Evolutionary conservation across 768 basidiomycete genomes (phyloP).

Genomic region (Rhodosporidiobolus sp.): DNA sequence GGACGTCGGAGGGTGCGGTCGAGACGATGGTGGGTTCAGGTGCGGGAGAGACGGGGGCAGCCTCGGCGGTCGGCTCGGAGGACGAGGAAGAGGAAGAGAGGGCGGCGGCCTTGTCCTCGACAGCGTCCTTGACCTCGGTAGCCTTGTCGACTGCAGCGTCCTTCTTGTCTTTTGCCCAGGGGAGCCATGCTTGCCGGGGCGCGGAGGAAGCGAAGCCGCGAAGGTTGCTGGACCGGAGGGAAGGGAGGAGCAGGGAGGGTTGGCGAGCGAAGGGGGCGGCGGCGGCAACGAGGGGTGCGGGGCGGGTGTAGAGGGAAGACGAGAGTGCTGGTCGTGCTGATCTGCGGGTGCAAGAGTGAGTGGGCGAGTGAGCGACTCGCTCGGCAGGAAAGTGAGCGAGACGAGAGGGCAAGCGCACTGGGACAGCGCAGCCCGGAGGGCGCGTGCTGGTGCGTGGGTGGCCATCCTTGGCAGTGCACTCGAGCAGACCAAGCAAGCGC

Average conservation of each 20-base stretch:
- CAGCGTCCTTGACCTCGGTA: neutral
- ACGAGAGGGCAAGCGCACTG: neutral
- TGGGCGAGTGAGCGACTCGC: neutral
- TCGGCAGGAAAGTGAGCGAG: neutral
- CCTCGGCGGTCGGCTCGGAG: neutral
- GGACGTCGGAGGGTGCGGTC: neutral
- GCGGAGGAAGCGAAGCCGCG: neutral
- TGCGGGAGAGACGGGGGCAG: neutral
- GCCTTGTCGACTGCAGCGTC: neutral
- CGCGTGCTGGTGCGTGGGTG: neutral
- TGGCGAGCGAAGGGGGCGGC: conserved; percentile 12
- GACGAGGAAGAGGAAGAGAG: neutral
- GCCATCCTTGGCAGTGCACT: neutral
- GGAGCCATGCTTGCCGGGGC: neutral
- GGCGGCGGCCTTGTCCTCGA: conserved; percentile 6
- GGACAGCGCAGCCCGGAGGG: neutral
- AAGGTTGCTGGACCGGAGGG: conserved; percentile 3
- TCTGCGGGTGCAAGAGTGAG: neutral
- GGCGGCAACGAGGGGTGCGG: neutral
- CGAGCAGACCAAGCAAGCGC: too few species aligned
- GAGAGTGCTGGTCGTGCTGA: neutral
- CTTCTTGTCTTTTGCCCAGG: neutral
- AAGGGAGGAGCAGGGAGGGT: conserved; percentile 11
- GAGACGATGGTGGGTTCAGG: neutral
- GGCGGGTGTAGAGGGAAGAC: neutral